Percentiles rank a stretch among this genome's conserved stretches.
phyloP scores from a whole-genome alignment of 257 asterid species.

The Cinchona pubescens region DNA sequence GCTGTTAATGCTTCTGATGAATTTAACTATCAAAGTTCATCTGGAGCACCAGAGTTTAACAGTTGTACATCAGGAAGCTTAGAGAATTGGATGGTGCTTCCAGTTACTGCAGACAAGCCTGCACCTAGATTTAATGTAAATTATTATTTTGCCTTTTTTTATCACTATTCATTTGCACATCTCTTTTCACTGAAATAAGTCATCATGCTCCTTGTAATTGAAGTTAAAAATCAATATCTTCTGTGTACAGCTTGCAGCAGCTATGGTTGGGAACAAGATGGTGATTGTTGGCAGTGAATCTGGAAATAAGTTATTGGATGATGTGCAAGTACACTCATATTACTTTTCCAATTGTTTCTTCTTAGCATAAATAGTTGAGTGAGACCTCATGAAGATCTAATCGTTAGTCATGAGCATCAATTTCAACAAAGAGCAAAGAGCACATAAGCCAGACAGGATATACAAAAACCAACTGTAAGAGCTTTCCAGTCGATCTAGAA shows the following conservation, averaged over 20 bases:
- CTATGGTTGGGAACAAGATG: conserved; percentile 92
- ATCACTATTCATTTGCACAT: conserved; percentile 3
- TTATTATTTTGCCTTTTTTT: conserved; percentile 22
- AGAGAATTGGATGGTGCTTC: conserved; percentile 92
- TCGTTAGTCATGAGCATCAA: background rate
- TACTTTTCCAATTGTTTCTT: background rate
- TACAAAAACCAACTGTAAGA: too few species aligned
- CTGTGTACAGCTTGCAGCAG: conserved; percentile 85
- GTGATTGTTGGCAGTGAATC: conserved; percentile 99
- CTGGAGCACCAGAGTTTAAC: conserved; percentile 66
- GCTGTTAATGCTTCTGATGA: conserved; percentile 52
- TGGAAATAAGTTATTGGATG: conserved; percentile 72
- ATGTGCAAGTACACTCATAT: conserved; percentile 63
- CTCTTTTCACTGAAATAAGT: background rate
- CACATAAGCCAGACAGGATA: background rate
- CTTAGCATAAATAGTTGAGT: background rate
- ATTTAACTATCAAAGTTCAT: conserved; percentile 49
- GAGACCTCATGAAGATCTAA: background rate
- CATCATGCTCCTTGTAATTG: background rate
- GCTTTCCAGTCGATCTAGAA: too few species aligned
- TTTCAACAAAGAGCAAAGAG: background rate
- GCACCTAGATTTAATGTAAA: conserved; percentile 79
- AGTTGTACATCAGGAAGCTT: conserved; percentile 74
- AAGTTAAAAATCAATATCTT: conserved; percentile 16
- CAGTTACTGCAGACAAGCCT: conserved; percentile 84